Percentiles rank a stretch among this genome's conserved stretches.
Conservation (phyloP, 2,329 filamentous ascomycete genomes). For the Macrophomina pseudophaseolina region DNA sequence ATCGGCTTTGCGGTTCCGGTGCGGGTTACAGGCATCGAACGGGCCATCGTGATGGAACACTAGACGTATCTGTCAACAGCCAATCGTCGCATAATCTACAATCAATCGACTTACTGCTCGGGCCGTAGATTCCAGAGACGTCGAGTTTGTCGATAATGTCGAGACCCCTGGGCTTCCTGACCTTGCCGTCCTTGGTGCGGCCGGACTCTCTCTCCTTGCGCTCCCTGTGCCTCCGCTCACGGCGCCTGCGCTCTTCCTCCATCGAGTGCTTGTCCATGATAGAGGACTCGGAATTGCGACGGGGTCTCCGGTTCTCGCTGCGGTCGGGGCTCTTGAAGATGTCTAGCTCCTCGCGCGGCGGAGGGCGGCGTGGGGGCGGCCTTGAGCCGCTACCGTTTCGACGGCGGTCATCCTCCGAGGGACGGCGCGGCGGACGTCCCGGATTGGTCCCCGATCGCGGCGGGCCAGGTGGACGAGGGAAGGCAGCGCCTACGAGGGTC, state of each 20-base stretch:
- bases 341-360: slow-evolving; percentile 40
- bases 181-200: slow-evolving; percentile 50
- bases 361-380: slow-evolving; percentile 29
- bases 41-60: slow-evolving; percentile 98
- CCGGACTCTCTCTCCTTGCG: slow-evolving; percentile 62
- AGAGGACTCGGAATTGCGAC: slow-evolving; percentile 82
- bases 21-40: slow-evolving; percentile 94
- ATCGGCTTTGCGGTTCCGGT: slow-evolving; percentile 85
- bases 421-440: slow-evolving; percentile 38
- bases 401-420: slow-evolving; percentile 37
- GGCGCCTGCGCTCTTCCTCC: slow-evolving; percentile 62
- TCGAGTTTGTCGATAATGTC: slow-evolving; percentile 97
- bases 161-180: slow-evolving; percentile 57
- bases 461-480: slow-evolving; percentile 42
- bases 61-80: slow-evolving; percentile 44
- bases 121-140: slow-evolving; percentile 93
- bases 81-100: slow-evolving; percentile 23
- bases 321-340: slow-evolving; percentile 44
- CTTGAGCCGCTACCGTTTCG: slow-evolving; percentile 13
- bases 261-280: slow-evolving; percentile 66
- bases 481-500: slow-evolving; percentile 33
- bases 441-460: slow-evolving; percentile 55
- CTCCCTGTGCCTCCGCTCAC: slow-evolving; percentile 47
- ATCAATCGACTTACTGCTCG: slow-evolving; percentile 71
- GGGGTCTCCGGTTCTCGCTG: slow-evolving; percentile 58